A percentile compares a stretch with the other conserved stretches of the same genome.
phyloP scores from a whole-genome alignment of 2,329 filamentous ascomycete genomes.

The Alternaria burnsii region DNA sequence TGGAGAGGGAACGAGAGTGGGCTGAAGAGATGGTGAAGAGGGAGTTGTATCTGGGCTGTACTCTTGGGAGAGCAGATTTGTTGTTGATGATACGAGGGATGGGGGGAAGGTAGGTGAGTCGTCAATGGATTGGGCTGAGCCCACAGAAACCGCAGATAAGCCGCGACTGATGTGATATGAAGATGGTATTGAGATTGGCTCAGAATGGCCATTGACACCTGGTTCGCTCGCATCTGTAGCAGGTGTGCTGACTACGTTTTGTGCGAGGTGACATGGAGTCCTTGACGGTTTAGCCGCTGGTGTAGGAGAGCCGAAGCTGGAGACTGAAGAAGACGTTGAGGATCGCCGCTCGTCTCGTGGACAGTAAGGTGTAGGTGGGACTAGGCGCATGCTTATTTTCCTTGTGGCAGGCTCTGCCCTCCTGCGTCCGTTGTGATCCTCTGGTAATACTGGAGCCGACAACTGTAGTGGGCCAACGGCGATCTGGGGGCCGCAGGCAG shows the following conservation, averaged over 20 bases:
- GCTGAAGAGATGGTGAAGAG: background rate
- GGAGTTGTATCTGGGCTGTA: background rate
- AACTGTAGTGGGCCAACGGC: background rate
- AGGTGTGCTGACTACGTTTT: background rate
- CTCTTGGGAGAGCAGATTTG: background rate
- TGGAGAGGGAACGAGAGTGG: background rate
- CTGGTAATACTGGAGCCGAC: background rate
- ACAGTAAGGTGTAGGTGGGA: background rate
- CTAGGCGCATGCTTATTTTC: background rate
- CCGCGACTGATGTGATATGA: background rate
- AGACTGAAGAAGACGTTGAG: background rate
- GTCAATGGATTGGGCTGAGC: background rate
- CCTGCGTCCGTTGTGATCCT: background rate
- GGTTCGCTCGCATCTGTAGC: background rate
- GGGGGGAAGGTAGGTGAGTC: background rate
- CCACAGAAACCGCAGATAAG: background rate
- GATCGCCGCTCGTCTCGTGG: background rate
- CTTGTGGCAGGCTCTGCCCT: background rate
- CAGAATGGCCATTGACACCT: background rate
- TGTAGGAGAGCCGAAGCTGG: background rate
- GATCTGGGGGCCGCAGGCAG: background rate
- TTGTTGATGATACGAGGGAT: background rate
- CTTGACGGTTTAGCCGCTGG: background rate
- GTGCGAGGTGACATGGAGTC: background rate
- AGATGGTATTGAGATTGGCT: slow-evolving; percentile 4